phyloP scores from a whole-genome alignment of 306 rosid genomes.

The Trifolium repens region DNA sequence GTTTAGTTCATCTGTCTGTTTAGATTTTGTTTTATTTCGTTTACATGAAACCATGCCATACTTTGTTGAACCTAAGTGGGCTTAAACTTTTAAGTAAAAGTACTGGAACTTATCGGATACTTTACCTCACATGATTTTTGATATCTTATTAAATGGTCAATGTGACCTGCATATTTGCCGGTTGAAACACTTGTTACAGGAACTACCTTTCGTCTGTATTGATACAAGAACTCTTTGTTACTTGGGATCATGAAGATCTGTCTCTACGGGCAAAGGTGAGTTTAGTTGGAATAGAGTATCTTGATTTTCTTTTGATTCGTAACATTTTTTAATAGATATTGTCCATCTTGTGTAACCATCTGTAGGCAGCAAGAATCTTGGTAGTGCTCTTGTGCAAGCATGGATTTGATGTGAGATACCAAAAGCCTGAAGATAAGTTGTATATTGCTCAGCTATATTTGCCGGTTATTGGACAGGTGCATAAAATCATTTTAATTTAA shows the following conservation, averaged over 20 bases:
- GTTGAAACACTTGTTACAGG: constrained; percentile 54
- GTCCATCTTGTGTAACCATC: constrained; percentile 29
- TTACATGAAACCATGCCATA: constrained; percentile 4
- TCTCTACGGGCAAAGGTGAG: constrained; percentile 86
- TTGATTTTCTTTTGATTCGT: constrained; percentile 28
- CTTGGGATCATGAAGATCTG: constrained; percentile 98
- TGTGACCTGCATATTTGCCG: constrained; percentile 27
- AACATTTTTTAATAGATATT: constrained; percentile 7
- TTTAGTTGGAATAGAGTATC: constrained; percentile 32
- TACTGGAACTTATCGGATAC: constrained; percentile 31
- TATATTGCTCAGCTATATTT: constrained; percentile 97
- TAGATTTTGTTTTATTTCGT: constrained; percentile 27
- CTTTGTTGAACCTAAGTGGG: constrained; percentile 14
- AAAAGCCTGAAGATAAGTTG: constrained; percentile 94
- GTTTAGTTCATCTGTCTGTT: constrained; percentile 13
- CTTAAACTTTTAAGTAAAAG: neutral
- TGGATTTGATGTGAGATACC: constrained; percentile 98
- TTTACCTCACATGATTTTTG: neutral
- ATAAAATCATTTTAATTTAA: neutral
- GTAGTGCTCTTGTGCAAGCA: constrained; percentile 97
- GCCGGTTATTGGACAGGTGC: constrained; percentile 95
- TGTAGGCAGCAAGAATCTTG: constrained; percentile 91
- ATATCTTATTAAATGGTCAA: constrained; percentile 14
- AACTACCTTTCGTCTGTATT: constrained; percentile 96
- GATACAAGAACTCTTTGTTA: constrained; percentile 94